A percentile compares a stretch with the other conserved stretches of the same genome.
Conservation (phyloP, 768 basidiomycete species). For the Coprinopsis sp. region DNA sequence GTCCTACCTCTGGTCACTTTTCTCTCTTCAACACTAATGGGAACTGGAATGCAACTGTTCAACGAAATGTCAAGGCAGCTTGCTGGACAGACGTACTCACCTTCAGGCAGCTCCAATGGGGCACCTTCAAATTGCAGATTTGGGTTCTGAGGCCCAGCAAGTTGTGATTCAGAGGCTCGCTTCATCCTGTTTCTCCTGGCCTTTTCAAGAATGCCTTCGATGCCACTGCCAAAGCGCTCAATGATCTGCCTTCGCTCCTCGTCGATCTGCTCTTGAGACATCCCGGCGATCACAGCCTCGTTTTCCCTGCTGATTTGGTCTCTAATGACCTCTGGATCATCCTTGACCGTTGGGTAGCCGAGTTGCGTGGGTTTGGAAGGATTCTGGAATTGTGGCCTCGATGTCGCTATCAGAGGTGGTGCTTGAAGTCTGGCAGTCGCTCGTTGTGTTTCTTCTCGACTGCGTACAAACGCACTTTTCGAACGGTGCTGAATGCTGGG, state of each 20-base stretch:
- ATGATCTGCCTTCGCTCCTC: constrained; percentile 61
- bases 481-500: constrained; percentile 62
- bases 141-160: no score
- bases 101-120: constrained; percentile 15
- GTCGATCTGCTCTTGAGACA: constrained; percentile 70
- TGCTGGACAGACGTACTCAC: not conserved
- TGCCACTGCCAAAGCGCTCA: constrained; percentile 64
- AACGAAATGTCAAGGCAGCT: not conserved
- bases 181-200: constrained; percentile 45
- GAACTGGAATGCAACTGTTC: constrained; percentile 10
- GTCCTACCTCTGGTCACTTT: constrained; percentile 9
- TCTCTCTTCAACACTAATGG: constrained; percentile 15
- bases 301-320: constrained; percentile 66
- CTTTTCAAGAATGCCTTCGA: constrained; percentile 57
- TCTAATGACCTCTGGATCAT: constrained; percentile 41
- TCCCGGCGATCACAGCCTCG: constrained; percentile 50
- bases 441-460: constrained; percentile 31
- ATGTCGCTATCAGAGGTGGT: constrained; percentile 21
- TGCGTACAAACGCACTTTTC: constrained; percentile 56
- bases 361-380: not conserved
- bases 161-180: constrained; percentile 5
- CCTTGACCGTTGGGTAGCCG: constrained; percentile 5
- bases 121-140: no score
- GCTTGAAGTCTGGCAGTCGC: not conserved
- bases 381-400: not conserved